phyloP scores from a whole-genome alignment of 2,329 filamentous ascomycete genomes.

The Gremmenia infestans region DNA sequence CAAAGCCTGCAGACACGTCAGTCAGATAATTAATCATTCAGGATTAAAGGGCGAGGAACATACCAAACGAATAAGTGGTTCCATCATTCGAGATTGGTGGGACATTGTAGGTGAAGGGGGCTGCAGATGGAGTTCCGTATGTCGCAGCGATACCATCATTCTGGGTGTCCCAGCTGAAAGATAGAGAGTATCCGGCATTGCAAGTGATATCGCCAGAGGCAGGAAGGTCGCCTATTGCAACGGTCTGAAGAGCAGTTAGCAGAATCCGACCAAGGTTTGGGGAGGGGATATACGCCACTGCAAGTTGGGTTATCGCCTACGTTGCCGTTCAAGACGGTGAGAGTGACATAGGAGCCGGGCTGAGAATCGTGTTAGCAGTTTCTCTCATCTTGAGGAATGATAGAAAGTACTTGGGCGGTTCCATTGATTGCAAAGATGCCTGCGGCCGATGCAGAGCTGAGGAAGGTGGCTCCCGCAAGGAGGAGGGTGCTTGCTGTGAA shows the following conservation, averaged over 20 bases:
- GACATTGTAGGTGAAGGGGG: not conserved
- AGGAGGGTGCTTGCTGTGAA: conserved; percentile 8
- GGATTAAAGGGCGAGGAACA: not conserved
- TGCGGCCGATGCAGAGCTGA: conserved; percentile 3
- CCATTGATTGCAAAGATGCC: conserved; percentile 12
- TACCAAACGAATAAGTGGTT: not conserved
- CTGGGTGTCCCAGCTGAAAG: conserved; percentile 3
- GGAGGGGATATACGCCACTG: not conserved
- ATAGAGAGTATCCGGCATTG: conserved; percentile 6
- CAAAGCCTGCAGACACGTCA: not conserved
- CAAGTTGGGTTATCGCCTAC: conserved; percentile 11
- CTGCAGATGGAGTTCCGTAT: conserved; percentile 4
- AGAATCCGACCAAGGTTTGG: not conserved
- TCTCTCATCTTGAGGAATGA: too few species aligned
- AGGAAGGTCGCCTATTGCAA: not conserved
- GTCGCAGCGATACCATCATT: conserved; percentile 10
- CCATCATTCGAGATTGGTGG: not conserved
- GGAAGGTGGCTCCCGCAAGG: conserved; percentile 7
- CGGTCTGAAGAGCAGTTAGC: too few species aligned
- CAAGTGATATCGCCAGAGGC: conserved; percentile 9
- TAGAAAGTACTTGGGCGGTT: not conserved
- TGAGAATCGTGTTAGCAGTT: not conserved
- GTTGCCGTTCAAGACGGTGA: conserved; percentile 12
- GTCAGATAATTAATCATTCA: too few species aligned
- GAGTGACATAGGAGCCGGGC: not conserved